Evolutionary conservation across 2,329 filamentous ascomycete species (phyloP).

Genomic region (Aspergillus fischeri): DNA sequence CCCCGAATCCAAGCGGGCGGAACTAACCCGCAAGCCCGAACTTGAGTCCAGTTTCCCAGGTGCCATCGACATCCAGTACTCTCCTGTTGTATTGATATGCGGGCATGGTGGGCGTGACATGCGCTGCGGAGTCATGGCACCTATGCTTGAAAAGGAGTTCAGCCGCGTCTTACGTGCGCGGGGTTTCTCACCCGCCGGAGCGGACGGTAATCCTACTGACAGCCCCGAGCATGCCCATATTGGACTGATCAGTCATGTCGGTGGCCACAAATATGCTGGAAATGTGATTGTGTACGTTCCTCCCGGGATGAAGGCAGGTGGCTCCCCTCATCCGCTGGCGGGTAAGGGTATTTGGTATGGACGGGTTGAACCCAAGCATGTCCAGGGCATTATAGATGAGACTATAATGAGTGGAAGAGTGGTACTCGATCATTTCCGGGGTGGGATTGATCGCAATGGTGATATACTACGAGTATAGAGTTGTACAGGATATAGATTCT

Average conservation of each 20-base stretch:
- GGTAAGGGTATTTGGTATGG: slow-evolving; percentile 73
- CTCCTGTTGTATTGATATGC: slow-evolving; percentile 68
- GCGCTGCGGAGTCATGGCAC: slow-evolving; percentile 77
- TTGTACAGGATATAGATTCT: not conserved
- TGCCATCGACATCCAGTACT: slow-evolving; percentile 59
- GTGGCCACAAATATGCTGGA: slow-evolving; percentile 91
- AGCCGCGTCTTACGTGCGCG: slow-evolving; percentile 36
- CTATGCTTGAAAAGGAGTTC: slow-evolving; percentile 69
- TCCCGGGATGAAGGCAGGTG: slow-evolving; percentile 25
- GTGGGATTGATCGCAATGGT: slow-evolving; percentile 74
- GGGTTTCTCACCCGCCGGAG: slow-evolving; percentile 25
- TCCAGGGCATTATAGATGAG: slow-evolving; percentile 81
- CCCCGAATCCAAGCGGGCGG: slow-evolving; percentile 22
- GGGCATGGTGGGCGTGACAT: slow-evolving; percentile 78
- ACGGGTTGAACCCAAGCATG: slow-evolving; percentile 75
- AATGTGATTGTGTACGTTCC: slow-evolving; percentile 82
- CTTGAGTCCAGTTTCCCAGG: slow-evolving; percentile 51
- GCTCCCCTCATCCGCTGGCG: slow-evolving; percentile 31
- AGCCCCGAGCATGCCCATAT: slow-evolving; percentile 34
- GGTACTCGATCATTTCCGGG: slow-evolving; percentile 74
- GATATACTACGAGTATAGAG: slow-evolving; percentile 61
- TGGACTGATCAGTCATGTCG: slow-evolving; percentile 70
- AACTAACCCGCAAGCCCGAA: slow-evolving; percentile 47
- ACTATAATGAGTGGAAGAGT: slow-evolving; percentile 86
- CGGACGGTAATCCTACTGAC: slow-evolving; percentile 23